phyloP scores from a whole-genome alignment of 208 protist genomes.

The Crithidia bombi region DNA sequence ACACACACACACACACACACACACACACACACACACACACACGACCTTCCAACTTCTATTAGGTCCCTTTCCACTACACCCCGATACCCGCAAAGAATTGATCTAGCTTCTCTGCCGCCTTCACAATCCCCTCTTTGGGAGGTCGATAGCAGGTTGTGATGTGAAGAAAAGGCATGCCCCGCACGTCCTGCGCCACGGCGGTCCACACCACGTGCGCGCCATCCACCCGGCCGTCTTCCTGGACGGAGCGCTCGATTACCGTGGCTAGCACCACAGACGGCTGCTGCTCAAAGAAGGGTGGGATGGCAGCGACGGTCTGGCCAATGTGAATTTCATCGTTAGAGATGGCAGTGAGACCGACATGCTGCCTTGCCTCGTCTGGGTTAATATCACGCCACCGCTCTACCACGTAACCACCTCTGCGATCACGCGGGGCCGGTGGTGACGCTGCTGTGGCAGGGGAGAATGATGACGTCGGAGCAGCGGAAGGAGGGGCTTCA shows the following conservation, averaged over 20 bases:
- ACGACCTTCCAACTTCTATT: too few species aligned
- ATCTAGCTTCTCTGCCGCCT: slow-evolving; percentile 54
- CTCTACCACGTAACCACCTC: slow-evolving; percentile 64
- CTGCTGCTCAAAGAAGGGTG: slow-evolving; percentile 58
- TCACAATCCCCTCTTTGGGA: slow-evolving; percentile 38
- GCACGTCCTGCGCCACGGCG: slow-evolving; percentile 53
- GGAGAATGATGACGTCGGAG: not conserved
- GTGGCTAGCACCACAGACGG: slow-evolving; percentile 71
- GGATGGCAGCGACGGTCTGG: slow-evolving; percentile 63
- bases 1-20: too few species aligned
- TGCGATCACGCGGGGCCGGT: slow-evolving; percentile 15
- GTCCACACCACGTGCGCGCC: slow-evolving; percentile 50
- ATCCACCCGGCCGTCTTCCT: slow-evolving; percentile 4
- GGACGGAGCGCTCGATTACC: slow-evolving; percentile 50
- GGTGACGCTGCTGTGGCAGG: not conserved
- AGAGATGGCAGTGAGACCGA: slow-evolving; percentile 48
- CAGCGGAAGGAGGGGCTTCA: too few species aligned
- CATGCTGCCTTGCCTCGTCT: slow-evolving; percentile 39
- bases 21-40: too few species aligned
- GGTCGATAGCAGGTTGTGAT: slow-evolving; percentile 62
- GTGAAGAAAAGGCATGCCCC: slow-evolving; percentile 59
- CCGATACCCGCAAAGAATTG: slow-evolving; percentile 52
- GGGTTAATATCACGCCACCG: slow-evolving; percentile 54
- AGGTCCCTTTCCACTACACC: too few species aligned
- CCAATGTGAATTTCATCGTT: slow-evolving; percentile 49